Evolutionary conservation across 805 yeast genomes (phyloP), one percentile per base, ranked within the genome.

Genomic region (Cyberlindnera bimundalis): DNA sequence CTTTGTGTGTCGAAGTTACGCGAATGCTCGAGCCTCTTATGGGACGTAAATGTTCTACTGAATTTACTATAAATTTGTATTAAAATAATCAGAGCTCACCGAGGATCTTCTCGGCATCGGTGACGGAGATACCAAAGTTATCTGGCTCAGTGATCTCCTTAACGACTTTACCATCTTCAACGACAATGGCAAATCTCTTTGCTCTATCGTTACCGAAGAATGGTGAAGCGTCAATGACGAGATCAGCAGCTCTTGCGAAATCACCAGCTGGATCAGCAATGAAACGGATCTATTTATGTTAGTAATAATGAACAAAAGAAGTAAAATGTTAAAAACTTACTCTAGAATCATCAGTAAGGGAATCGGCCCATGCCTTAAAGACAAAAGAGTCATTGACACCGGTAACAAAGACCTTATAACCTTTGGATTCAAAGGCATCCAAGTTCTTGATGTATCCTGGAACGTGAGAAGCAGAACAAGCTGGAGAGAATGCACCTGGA

Each of bases 381-480:
- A 88, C 96, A 61, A 89, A 89, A 3, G 93, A 75, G 59, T 89
- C 96, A 62, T 89, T 89, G 35, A 86, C 96, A 15, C 93, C 73
- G 26, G 89, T 76, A 31, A 89, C 77, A 53, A 71, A 78, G 37
- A 88, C 62, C 33, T 76, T 64, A 64, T 76, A 71, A n/a, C 96
- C 96, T 64, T 83, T 81, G 21, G 68, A 70, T 46, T 73, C 67
- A 56, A 88, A 76, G 25, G 73, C 68, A 6, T 69, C 58, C 43
- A 74, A 61, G 33, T 71, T 61, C 44, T 67, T 65, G 55, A 86
- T 55, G 62, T 74, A 86, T n/a, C 85, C 88, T 2, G 95, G 93
- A 35, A 85, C 73, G 56, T 82, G 90, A 21, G 71, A 61, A 19
- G 80, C 78, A 25, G 86, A 71, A 61, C 95, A 86, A 5, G 84